Evolutionary conservation across 2,329 filamentous ascomycete species (phyloP), one percentile per base, ranked within the genome.

Genomic region (Cladosporium sp.): DNA sequence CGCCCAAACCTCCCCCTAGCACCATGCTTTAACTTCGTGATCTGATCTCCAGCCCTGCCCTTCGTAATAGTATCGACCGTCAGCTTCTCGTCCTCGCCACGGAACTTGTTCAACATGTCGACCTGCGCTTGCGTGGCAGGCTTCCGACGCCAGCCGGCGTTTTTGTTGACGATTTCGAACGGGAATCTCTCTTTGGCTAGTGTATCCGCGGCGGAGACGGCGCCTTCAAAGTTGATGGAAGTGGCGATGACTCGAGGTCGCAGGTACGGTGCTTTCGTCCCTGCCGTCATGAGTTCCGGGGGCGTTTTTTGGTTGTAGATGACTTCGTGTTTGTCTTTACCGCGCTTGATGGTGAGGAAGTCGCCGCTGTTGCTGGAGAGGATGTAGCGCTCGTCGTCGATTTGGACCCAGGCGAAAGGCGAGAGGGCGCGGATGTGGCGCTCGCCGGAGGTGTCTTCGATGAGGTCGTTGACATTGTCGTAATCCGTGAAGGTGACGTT

Each of bases 11-110:
- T 68, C 79, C 91, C 77, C 82, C 86, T 82, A 0, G 91, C 92
- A 0, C 94, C 94, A 75, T 95, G 91, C 76, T 90, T 94, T 67
- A 97, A 75, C 78, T 96, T 96, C 8, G 92, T 96, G 69, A 98
- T 96, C 90, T 96, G 93, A 75, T 97, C 93, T 5, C 85, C 85
- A 5, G 93, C 93, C 74, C 87, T 88, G 8, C 94, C 94, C 74
- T 93, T 95, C 16, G 86, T 93, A 66, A 96, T 72, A 31, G 88
- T 84, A 0, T 80, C 78, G 0, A 78, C 71, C 1, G 80, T 83
- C 60, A 93, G 74, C 62, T 84, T 80, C 31, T 88, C 80, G n/a
- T 82, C 78, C 62, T 84, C 79, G 0, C 78, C 78, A 10, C 89
- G 82, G 3, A 89, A 73, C 72, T 87, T 90, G 73, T 93, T 92